Evolutionary conservation across 2,329 filamentous ascomycete genomes (phyloP).

Genomic region (Chaetomium sp.): DNA sequence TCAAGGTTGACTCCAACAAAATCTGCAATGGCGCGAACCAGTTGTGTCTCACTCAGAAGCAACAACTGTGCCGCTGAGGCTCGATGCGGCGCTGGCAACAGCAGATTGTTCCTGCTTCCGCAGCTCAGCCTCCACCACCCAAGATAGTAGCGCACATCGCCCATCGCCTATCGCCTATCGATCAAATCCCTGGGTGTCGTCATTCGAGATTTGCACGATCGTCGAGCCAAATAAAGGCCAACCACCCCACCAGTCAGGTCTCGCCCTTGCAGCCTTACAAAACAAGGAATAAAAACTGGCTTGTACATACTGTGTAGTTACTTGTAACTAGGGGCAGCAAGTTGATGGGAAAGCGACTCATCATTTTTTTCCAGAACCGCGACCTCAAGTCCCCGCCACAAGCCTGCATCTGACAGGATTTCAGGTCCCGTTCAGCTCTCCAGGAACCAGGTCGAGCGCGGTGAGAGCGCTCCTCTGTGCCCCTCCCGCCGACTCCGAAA

Average conservation of each 20-base stretch:
- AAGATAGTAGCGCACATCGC: not conserved
- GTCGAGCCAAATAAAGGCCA: constrained; percentile 3
- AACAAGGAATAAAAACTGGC: not conserved
- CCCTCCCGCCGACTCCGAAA: not conserved
- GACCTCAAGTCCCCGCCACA: not conserved
- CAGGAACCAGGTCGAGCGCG: not conserved
- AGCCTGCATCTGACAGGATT: constrained; percentile 4
- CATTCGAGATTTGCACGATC: constrained; percentile 14
- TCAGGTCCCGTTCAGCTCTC: not conserved
- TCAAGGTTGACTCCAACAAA: constrained; percentile 1
- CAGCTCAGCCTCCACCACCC: constrained; percentile 17
- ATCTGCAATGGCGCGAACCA: not conserved
- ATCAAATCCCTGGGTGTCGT: constrained; percentile 18
- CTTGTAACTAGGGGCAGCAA: not conserved
- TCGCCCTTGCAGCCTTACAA: constrained; percentile 11
- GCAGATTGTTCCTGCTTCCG: constrained; percentile 12
- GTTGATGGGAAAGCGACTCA: not conserved
- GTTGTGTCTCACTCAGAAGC: not conserved
- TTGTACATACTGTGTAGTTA: too few species aligned
- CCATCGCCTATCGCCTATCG: not conserved
- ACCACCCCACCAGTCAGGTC: not conserved
- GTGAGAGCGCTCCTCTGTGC: not conserved
- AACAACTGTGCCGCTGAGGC: constrained; percentile 8
- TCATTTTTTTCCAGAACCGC: not conserved
- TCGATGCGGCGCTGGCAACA: not conserved